These are phyloP conservation scores for Tylopilus sp. DNA, from an alignment of 768 basidiomycete genomes.

Conservation along the genomic window DNA sequence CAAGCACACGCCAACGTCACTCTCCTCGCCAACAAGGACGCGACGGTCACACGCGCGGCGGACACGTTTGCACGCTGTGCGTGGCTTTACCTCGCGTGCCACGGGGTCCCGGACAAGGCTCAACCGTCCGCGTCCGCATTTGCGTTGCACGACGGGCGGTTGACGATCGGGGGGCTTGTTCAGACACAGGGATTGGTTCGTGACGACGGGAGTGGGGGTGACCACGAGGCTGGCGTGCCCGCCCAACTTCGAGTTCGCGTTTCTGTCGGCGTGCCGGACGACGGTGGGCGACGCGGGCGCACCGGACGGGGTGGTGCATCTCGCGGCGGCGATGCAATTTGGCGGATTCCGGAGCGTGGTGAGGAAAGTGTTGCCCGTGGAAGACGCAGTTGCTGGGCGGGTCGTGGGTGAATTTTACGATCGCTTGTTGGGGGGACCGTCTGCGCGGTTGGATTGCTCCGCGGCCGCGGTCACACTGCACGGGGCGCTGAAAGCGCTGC, in stretches of 20 bases:
- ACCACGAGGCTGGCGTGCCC: too few species aligned
- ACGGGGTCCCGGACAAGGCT: conserved; percentile 7
- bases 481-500: neutral
- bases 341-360: conserved; percentile 23
- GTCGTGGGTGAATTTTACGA: conserved; percentile 8
- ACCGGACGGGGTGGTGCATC: conserved; percentile 21
- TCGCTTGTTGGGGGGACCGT: neutral
- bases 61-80: conserved; percentile 1
- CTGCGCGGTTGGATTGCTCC: neutral
- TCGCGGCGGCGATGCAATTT: neutral
- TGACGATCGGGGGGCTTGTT: conserved; percentile 4
- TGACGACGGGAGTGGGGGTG: too few species aligned
- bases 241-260: conserved; percentile 6
- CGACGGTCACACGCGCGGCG: conserved; percentile 1
- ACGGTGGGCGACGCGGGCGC: conserved; percentile 12
- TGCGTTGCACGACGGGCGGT: conserved; percentile 3
- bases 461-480: conserved; percentile 1
- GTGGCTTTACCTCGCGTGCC: conserved; percentile 29
- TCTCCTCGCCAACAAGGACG: conserved; percentile 1
- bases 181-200: too few species aligned
- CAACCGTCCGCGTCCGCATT: conserved; percentile 16
- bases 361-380: conserved; percentile 21
- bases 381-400: conserved; percentile 4
- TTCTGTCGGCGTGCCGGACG: conserved; percentile 28
- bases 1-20: neutral